phyloP scores from a whole-genome alignment of 73 alveolate species.

The Tetrahymena malaccensis region DNA sequence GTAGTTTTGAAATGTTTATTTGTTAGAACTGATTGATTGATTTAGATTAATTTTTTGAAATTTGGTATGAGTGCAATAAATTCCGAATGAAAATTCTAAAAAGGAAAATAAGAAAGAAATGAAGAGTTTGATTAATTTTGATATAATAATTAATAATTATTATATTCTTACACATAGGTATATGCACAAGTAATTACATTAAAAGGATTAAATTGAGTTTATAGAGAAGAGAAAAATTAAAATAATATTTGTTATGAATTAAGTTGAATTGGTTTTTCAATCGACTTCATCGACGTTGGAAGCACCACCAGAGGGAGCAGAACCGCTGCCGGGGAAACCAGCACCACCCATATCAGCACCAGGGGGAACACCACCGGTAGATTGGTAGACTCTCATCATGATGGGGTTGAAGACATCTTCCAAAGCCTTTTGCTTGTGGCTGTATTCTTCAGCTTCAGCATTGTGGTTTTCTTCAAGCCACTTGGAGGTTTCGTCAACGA shows the following conservation, averaged over 20 bases:
- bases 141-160: background rate
- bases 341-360: conserved; percentile 54
- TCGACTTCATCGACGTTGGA: conserved; percentile 40
- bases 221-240: background rate
- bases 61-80: background rate
- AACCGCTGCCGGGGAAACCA: conserved; percentile 52
- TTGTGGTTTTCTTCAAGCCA: conserved; percentile 60
- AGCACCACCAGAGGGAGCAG: conserved; percentile 26
- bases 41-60: background rate
- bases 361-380: conserved; percentile 83
- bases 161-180: background rate
- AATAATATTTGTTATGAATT: background rate
- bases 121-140: background rate
- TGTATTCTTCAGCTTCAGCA: conserved; percentile 69
- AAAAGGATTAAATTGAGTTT: background rate
- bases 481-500: conserved; percentile 44
- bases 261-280: background rate
- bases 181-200: background rate
- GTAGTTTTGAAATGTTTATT: background rate
- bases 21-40: background rate
- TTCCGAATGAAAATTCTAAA: background rate
- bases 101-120: background rate
- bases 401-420: conserved; percentile 83
- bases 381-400: conserved; percentile 85
- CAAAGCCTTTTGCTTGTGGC: conserved; percentile 70